A percentile compares a stretch with the other conserved stretches of the same genome.
Conservation (phyloP, 257 asterid species). For the Nicotiana tabacum region DNA sequence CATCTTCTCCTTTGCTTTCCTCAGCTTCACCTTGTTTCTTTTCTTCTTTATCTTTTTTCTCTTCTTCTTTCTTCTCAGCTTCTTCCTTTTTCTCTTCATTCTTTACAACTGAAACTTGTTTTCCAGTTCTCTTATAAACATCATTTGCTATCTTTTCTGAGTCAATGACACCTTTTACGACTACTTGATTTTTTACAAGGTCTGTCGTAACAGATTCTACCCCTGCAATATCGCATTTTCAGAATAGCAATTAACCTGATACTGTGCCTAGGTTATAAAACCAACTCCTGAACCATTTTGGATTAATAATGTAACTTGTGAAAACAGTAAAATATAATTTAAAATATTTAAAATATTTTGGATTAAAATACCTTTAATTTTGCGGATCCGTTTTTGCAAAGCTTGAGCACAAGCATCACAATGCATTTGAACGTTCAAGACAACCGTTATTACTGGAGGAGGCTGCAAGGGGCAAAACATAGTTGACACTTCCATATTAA, state of each 20-base stretch:
- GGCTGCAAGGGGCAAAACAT: conserved; percentile 35
- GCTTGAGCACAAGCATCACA: conserved; percentile 92
- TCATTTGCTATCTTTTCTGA: conserved; percentile 62
- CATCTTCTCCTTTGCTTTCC: conserved; percentile 9
- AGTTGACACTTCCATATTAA: neutral
- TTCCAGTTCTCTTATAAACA: conserved; percentile 65
- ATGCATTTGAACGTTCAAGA: conserved; percentile 72
- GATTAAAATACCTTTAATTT: conserved; percentile 45
- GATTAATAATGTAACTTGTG: too few species aligned
- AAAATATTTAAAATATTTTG: too few species aligned
- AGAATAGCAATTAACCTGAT: too few species aligned
- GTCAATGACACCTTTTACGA: conserved; percentile 59
- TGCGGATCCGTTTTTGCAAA: conserved; percentile 58
- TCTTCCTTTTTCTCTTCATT: conserved; percentile 44
- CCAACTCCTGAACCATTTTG: too few species aligned
- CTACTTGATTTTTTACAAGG: conserved; percentile 40
- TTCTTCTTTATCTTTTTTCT: neutral
- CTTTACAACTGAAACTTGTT: conserved; percentile 62
- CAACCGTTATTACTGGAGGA: conserved; percentile 57
- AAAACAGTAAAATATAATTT: neutral
- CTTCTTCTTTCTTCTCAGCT: conserved; percentile 24
- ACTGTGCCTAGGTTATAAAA: too few species aligned
- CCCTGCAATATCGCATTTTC: conserved; percentile 27
- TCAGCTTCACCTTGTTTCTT: too few species aligned
- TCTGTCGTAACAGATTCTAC: conserved; percentile 68